Base-by-base conservation (phyloP, 495 filamentous ascomycete genomes). In the Penicillium waksmanii region DNA sequence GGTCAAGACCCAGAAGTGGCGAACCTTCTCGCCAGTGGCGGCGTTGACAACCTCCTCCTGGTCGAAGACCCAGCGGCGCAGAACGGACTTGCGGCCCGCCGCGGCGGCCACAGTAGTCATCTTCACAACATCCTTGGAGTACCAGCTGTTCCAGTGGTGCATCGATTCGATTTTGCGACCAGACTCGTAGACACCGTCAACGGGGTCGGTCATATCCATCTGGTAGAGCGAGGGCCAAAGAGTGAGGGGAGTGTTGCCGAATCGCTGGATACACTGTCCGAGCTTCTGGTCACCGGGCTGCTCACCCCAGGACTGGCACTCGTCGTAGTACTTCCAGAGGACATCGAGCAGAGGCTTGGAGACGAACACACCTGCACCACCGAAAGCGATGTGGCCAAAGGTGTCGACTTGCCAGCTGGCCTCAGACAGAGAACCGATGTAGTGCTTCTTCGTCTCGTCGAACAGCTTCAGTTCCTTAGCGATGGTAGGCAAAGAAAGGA, bases 301-400 rank as follows among this genome's bases (percentile, higher is more conserved):
- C 62, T 79, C 68, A 60, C 78, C 63, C 77, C 80, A 73, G 63
- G 77, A 66, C 66, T 80, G 76, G 68, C 87, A 89, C 38, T 77
- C 66, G 17, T 83, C 80, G 56, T 83, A 79, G 55, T 82, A 74
- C n/a, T 77, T 68, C 23, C 77, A 76, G 18, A 90, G 68, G 44
- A 81, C 68, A 18, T 76, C 73, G 7, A 86, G 81, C 11, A 90
- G 77, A 9, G 87, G 82, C 47, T 80, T 72, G 15, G 82, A 85
- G 31, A 91, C 72, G 60, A 89, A 90, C 19, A 87, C 77, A 63
- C 88, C 88, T 17, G 85, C 88, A 58, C 88, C 88, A 57, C 88
- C 87, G 64, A 84, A 90, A 13, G 85, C 86, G 74, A 88, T 85
- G 65, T 84, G 78, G 3, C 88, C 87, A 65, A 84, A 89, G 18